Percentiles rank a stretch among this genome's conserved stretches.
Conservation (phyloP, 305 asterid species). For the Nicotiana rustica region DNA sequence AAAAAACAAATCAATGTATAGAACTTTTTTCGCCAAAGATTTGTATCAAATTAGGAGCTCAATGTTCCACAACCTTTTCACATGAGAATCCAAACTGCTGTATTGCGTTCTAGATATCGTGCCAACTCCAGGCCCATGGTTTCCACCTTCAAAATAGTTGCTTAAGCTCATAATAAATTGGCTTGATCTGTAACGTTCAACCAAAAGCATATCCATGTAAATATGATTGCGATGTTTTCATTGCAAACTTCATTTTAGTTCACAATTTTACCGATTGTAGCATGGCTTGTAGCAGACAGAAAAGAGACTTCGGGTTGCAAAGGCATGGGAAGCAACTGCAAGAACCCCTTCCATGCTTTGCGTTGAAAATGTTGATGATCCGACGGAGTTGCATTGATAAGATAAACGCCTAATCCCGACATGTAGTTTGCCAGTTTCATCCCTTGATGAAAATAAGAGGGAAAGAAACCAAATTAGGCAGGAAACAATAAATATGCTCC, state of each 20-base stretch:
- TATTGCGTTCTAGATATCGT: constrained; percentile 28
- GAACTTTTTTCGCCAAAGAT: not conserved
- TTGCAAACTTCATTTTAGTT: not conserved
- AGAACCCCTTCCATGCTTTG: constrained; percentile 32
- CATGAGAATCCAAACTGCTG: constrained; percentile 18
- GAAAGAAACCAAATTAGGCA: not conserved
- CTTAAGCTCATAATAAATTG: constrained; percentile 32
- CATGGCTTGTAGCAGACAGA: constrained; percentile 32
- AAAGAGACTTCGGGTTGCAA: constrained; percentile 32
- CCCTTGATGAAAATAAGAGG: constrained; percentile 29
- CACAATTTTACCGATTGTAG: not conserved
- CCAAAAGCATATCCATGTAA: constrained; percentile 9
- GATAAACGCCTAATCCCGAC: constrained; percentile 41
- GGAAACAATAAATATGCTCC: not conserved
- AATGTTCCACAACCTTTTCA: constrained; percentile 25
- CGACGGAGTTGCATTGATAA: not conserved
- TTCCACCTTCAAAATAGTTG: constrained; percentile 34
- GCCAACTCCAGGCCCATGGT: not conserved
- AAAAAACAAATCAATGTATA: constrained; percentile 1
- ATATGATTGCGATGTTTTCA: not conserved
- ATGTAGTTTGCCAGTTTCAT: constrained; percentile 38
- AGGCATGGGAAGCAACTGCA: constrained; percentile 34
- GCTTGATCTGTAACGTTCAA: constrained; percentile 35
- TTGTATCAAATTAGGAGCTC: not conserved
- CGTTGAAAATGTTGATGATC: constrained; percentile 32